These are phyloP conservation scores for Venustampulla echinocandica DNA, from an alignment of 495 filamentous ascomycete genomes.

Conservation along the genomic window DNA sequence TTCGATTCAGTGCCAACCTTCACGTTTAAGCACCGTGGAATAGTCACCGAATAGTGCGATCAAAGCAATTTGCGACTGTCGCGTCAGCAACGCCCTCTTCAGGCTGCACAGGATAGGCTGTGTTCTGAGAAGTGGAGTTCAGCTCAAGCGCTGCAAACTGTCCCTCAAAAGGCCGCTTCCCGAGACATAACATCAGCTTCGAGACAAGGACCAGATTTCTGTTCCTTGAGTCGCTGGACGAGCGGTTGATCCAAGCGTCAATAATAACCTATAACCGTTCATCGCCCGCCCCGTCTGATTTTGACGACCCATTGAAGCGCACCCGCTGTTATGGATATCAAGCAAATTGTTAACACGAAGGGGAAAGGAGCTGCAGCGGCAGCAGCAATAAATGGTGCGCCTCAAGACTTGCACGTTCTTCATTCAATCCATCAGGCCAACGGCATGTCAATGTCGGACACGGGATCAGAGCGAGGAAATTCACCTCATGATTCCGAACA, in stretches of 20 bases:
- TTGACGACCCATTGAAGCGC: not conserved
- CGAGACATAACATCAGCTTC: slow-evolving; percentile 17
- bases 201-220: too few species aligned
- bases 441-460: slow-evolving; percentile 37
- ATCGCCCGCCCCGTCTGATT: not conserved
- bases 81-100: too few species aligned
- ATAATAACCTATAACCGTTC: slow-evolving; percentile 16
- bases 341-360: slow-evolving; percentile 59
- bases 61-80: too few species aligned
- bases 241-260: slow-evolving; percentile 24
- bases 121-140: too few species aligned
- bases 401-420: slow-evolving; percentile 39
- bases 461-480: slow-evolving; percentile 57
- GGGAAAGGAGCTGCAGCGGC: slow-evolving; percentile 36
- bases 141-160: too few species aligned
- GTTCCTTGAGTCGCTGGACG: slow-evolving; percentile 15
- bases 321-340: slow-evolving; percentile 52
- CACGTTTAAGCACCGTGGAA: too few species aligned
- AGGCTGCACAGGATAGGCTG: too few species aligned
- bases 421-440: slow-evolving; percentile 48
- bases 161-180: slow-evolving; percentile 11
- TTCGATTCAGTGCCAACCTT: too few species aligned
- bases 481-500: slow-evolving; percentile 66
- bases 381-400: slow-evolving; percentile 16
- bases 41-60: too few species aligned